These are phyloP conservation scores for Coccomyxa sp. DNA, from an alignment of 139 green algal genomes.

Conservation along the genomic window DNA sequence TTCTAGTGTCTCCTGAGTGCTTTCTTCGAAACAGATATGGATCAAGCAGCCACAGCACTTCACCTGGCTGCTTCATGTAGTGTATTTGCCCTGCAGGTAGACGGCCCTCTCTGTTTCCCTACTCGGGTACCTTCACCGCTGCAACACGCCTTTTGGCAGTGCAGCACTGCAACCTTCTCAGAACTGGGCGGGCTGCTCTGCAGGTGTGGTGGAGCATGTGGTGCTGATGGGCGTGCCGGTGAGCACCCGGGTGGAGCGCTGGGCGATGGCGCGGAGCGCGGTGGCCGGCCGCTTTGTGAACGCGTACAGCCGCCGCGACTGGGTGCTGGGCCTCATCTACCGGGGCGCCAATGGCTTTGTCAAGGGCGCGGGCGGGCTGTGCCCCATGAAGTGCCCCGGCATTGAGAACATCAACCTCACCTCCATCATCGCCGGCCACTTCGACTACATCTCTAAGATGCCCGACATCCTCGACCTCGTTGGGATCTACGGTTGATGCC, in stretches of 20 bases:
- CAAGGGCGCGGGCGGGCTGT: slow-evolving; percentile 29
- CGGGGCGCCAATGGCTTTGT: slow-evolving; percentile 18
- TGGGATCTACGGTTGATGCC: slow-evolving; percentile 18
- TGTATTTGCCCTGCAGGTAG: too few species aligned
- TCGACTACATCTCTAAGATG: slow-evolving; percentile 55
- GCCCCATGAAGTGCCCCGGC: slow-evolving; percentile 39
- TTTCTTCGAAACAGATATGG: too few species aligned
- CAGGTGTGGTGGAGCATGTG: slow-evolving; percentile 64
- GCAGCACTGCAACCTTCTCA: too few species aligned
- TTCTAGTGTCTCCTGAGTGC: too few species aligned
- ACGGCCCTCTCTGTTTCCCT: too few species aligned
- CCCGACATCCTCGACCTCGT: slow-evolving; percentile 48
- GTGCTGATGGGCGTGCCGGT: slow-evolving; percentile 76
- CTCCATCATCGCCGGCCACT: slow-evolving; percentile 47
- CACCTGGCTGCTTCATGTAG: too few species aligned
- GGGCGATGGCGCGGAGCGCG: slow-evolving; percentile 50
- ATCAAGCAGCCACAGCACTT: too few species aligned
- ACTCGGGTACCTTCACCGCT: too few species aligned
- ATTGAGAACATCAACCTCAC: slow-evolving; percentile 77
- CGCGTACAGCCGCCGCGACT: slow-evolving; percentile 71
- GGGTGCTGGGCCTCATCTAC: slow-evolving; percentile 64
- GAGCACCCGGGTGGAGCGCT: slow-evolving; percentile 38
- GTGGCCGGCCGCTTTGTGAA: slow-evolving; percentile 79
- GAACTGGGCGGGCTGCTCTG: too few species aligned
- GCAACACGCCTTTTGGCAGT: too few species aligned